These are phyloP conservation scores for Colletotrichum sp. DNA, from an alignment of 2,329 filamentous ascomycete species.

Conservation along the genomic window DNA sequence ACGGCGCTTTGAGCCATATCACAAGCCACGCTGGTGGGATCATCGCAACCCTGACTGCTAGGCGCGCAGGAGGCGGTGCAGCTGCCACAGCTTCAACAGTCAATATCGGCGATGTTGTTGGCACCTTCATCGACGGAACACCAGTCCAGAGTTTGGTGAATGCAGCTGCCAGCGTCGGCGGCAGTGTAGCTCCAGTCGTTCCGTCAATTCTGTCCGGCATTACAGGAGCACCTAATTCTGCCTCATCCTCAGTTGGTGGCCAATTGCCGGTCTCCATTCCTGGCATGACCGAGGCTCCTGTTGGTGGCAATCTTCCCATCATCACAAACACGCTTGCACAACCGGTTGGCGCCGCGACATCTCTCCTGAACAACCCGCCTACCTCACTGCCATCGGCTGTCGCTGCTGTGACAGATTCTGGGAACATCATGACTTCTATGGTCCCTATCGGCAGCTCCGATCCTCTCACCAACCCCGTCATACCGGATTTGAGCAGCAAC, in stretches of 20 bases:
- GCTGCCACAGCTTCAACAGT: neutral
- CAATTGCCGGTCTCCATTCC: neutral
- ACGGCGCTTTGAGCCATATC: neutral
- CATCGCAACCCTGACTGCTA: neutral
- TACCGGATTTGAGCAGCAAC: neutral
- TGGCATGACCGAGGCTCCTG: neutral
- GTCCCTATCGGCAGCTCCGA: neutral
- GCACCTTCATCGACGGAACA: neutral
- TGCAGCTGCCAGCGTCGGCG: neutral
- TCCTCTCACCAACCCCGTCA: neutral
- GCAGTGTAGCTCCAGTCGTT: neutral
- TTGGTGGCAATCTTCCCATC: neutral
- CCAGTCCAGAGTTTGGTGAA: neutral
- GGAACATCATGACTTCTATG: neutral
- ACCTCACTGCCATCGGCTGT: neutral
- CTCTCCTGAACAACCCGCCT: neutral
- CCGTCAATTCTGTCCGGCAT: neutral
- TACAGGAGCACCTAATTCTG: neutral
- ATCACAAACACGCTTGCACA: neutral
- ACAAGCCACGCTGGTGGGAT: neutral
- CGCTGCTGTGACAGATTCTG: neutral
- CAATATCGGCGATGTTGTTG: neutral
- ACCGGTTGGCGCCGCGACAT: neutral
- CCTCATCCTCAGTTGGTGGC: neutral
- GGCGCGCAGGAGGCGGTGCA: neutral